Conservation (phyloP, 2,329 filamentous ascomycete species). For the Apiospora malaysiana region DNA sequence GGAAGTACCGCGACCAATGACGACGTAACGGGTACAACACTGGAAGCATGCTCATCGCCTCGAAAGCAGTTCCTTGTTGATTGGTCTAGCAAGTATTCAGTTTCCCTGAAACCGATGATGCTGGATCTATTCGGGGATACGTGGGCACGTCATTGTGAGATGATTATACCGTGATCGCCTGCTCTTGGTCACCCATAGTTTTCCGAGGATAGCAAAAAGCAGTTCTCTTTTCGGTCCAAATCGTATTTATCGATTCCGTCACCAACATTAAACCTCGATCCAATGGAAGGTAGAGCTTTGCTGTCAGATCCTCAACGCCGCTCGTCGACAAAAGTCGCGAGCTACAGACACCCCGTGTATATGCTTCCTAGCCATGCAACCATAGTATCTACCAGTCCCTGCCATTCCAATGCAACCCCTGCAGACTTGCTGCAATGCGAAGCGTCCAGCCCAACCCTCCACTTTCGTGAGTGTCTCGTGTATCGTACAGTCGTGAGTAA, state of each 20-base stretch:
- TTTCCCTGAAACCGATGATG: background rate
- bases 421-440: background rate
- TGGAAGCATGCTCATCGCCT: background rate
- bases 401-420: background rate
- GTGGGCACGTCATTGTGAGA: background rate
- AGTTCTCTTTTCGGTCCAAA: background rate
- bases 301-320: background rate
- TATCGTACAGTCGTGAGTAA: slow-evolving; percentile 13
- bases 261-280: background rate
- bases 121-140: background rate
- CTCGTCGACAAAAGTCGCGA: background rate
- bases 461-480: background rate
- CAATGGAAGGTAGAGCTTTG: background rate
- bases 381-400: background rate
- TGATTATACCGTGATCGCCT: background rate
- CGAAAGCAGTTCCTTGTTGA: background rate
- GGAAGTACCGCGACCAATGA: background rate
- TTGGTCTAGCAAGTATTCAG: background rate
- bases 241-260: background rate
- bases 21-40: background rate
- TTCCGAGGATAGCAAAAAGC: background rate
- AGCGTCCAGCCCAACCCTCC: background rate
- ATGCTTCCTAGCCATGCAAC: background rate
- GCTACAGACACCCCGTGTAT: slow-evolving; percentile 7
- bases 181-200: background rate